phyloP scores from a whole-genome alignment of 768 basidiomycete species.

The Serendipita sp. region DNA sequence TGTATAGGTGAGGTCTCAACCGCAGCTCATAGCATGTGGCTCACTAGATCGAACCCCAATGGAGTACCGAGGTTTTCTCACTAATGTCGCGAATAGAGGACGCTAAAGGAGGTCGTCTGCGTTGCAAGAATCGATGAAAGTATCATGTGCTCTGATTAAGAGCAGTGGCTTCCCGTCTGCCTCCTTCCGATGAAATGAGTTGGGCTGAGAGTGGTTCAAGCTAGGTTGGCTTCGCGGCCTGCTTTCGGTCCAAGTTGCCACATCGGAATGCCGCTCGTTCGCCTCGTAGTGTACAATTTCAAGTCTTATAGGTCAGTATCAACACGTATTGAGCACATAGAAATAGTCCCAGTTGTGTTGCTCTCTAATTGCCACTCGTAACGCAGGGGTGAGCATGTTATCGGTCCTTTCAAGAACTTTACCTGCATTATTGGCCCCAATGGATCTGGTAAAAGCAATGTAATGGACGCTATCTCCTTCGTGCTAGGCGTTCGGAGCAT shows the following conservation, averaged over 20 bases:
- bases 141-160: no score
- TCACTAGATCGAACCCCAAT: no score
- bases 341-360: background rate
- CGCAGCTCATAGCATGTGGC: no score
- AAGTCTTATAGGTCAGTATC: conserved; percentile 68
- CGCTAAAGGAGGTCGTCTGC: no score
- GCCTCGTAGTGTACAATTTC: conserved; percentile 89
- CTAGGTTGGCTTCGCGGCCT: background rate
- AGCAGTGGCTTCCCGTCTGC: no score
- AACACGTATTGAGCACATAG: background rate
- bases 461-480: conserved; percentile 99
- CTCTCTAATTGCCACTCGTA: conserved; percentile 3
- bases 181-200: background rate
- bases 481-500: conserved; percentile 92
- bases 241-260: background rate
- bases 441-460: conserved; percentile 96
- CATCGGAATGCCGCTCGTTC: conserved; percentile 51
- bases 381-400: conserved; percentile 57
- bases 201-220: background rate
- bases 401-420: conserved; percentile 85
- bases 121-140: no score
- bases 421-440: conserved; percentile 96
- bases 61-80: no score
- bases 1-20: no score
- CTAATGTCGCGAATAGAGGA: no score